These are phyloP conservation scores for Terana coerulea DNA, from an alignment of 768 basidiomycete species.

Conservation along the genomic window DNA sequence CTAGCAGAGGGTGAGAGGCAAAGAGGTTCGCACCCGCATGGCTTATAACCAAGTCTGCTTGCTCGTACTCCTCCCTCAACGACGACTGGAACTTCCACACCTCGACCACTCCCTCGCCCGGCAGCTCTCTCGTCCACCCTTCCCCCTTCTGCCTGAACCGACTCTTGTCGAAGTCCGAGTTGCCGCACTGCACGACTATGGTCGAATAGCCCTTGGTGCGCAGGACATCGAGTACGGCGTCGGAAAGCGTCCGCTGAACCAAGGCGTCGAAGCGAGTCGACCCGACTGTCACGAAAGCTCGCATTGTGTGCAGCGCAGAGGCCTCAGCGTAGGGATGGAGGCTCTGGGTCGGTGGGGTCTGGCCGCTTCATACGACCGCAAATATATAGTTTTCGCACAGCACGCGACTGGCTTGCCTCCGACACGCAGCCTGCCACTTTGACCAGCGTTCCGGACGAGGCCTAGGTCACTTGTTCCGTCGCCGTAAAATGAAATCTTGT, in stretches of 20 bases:
- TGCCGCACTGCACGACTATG: constrained; percentile 77
- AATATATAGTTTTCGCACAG: not conserved
- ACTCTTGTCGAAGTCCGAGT: constrained; percentile 46
- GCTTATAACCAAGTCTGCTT: constrained; percentile 79
- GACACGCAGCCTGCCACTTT: constrained; percentile 4
- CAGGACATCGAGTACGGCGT: constrained; percentile 54
- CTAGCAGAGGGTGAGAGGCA: not conserved
- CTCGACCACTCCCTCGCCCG: constrained; percentile 40
- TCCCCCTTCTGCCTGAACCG: constrained; percentile 23
- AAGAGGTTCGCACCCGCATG: constrained; percentile 72
- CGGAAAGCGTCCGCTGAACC: constrained; percentile 54
- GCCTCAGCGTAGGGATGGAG: not conserved
- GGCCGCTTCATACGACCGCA: not conserved
- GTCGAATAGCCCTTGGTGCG: constrained; percentile 49
- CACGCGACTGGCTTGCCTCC: constrained; percentile 3
- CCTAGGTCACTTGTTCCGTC: no score
- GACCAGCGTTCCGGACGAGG: constrained; percentile 6
- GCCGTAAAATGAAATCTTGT: not conserved
- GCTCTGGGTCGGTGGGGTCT: not conserved
- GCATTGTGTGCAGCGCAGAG: constrained; percentile 21
- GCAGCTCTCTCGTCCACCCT: constrained; percentile 21
- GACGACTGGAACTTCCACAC: constrained; percentile 74
- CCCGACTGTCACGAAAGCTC: constrained; percentile 80
- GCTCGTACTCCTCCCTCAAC: constrained; percentile 58
- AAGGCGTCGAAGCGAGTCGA: constrained; percentile 84